Evolutionary conservation across 2,329 filamentous ascomycete species (phyloP).

Genomic region (Tolypocladium amazonense): DNA sequence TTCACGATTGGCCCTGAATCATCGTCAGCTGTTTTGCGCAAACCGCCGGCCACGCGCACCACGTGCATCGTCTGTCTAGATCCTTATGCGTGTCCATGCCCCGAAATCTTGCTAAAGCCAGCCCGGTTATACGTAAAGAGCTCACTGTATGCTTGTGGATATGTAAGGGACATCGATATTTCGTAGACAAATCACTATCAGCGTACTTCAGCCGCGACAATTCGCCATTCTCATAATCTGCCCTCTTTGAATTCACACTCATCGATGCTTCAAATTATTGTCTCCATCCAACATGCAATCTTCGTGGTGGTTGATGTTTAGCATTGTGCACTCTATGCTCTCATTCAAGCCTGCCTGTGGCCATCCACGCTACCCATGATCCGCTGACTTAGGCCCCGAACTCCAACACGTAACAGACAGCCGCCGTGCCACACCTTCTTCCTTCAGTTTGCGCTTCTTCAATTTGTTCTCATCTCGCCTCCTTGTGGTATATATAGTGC

Average conservation of each 20-base stretch:
- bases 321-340: neutral
- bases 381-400: neutral
- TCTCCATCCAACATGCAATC: neutral
- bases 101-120: neutral
- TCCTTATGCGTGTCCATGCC: neutral
- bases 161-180: neutral
- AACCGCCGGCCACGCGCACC: neutral
- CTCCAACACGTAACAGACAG: neutral
- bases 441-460: neutral
- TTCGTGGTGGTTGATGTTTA: neutral
- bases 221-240: neutral
- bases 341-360: neutral
- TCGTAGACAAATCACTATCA: neutral
- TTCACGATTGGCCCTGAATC: neutral
- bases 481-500: neutral
- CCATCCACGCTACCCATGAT: neutral
- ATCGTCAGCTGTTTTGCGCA: neutral
- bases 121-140: neutral
- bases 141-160: neutral
- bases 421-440: neutral
- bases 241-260: neutral
- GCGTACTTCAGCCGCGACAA: neutral
- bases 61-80: neutral
- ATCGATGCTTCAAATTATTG: neutral
- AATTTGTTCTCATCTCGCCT: neutral